Base-by-base conservation (phyloP, 495 filamentous ascomycete species). In the Letharia columbiana region DNA sequence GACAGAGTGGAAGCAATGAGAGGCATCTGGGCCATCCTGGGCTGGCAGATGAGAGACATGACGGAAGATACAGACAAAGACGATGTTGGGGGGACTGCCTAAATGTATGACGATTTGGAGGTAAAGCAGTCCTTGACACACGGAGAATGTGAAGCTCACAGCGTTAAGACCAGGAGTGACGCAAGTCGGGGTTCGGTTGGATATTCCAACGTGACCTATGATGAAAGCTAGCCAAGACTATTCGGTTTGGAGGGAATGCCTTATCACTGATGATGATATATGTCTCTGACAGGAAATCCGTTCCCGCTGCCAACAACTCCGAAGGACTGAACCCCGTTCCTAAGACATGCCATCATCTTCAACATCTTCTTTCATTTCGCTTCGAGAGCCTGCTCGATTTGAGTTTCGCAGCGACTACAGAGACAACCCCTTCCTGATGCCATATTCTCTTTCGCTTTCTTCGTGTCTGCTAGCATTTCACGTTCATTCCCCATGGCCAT, bases 21-120 rank as follows among this genome's bases (percentile, higher is more conserved):
- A 65, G 80, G 87, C 0, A 73, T 95, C 6, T 96, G 91, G 91
- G 83, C 82, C 12, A 76, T 93, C 60, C 88, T 95, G 82, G 81
- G 80, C 35, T 92, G 82, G 73, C 74, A 87, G 69, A 87, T 91
- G 82, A 80, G 89, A 66, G 69, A 67, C 23, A 52, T 63, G 9
- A 75, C 73, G 66, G 71, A 73, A 45, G 69, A 71, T 6, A 72
- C 69, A 58, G 69, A 68, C 54, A 7, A n/a, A 54, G 47, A 42
- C 17, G 47, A 20, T 17, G 23, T 3, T 23, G 10, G 7, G 42
- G 6, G 5, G 9, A 35, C 60, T 33, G 41, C 15, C 23, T 42
- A 28, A 18, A 18, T 8, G 40, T 17, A 23, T 35, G 42, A 49
- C 18, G 52, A 18, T 2, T 4, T 13, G 15, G 12, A 56, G 10